Conservation (phyloP, 2,329 filamentous ascomycete species). For the Monilinia vaccinii-corymbosi region DNA sequence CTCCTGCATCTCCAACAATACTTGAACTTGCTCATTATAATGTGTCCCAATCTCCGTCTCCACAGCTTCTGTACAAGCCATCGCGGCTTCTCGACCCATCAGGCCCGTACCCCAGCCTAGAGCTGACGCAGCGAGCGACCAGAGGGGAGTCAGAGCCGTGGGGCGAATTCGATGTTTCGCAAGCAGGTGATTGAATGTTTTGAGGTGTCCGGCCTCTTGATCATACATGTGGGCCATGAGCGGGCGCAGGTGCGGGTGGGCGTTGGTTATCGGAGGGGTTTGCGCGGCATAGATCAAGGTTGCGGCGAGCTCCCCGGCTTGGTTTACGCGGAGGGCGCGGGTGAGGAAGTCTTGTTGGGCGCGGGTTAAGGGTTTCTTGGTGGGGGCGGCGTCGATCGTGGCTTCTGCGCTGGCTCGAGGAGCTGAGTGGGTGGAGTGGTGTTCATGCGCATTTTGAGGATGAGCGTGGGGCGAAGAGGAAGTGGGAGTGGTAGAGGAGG, state of each 20-base stretch:
- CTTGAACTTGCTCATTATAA: conserved; percentile 86
- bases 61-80: conserved; percentile 97
- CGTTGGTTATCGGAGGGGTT: conserved; percentile 67
- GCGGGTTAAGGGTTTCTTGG: conserved; percentile 46
- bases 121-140: conserved; percentile 69
- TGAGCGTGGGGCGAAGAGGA: background rate
- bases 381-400: background rate
- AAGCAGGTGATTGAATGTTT: conserved; percentile 75
- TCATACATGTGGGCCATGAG: conserved; percentile 98
- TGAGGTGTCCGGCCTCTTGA: conserved; percentile 82
- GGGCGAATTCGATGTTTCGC: conserved; percentile 83
- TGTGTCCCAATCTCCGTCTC: conserved; percentile 96
- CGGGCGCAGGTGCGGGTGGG: conserved; percentile 78
- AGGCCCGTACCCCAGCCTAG: conserved; percentile 85
- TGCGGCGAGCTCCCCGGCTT: conserved; percentile 94
- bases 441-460: background rate
- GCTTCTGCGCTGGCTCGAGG: background rate
- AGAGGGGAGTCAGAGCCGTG: conserved; percentile 85
- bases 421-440: background rate
- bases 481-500: background rate
- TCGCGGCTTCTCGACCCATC: conserved; percentile 86
- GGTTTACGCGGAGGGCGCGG: conserved; percentile 84
- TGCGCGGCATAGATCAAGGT: conserved; percentile 90
- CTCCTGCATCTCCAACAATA: conserved; percentile 70
- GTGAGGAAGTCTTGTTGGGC: conserved; percentile 68